These are phyloP conservation scores for Pseudocercospora pini-densiflorae DNA, from an alignment of 2,329 filamentous ascomycete genomes.

Conservation along the genomic window DNA sequence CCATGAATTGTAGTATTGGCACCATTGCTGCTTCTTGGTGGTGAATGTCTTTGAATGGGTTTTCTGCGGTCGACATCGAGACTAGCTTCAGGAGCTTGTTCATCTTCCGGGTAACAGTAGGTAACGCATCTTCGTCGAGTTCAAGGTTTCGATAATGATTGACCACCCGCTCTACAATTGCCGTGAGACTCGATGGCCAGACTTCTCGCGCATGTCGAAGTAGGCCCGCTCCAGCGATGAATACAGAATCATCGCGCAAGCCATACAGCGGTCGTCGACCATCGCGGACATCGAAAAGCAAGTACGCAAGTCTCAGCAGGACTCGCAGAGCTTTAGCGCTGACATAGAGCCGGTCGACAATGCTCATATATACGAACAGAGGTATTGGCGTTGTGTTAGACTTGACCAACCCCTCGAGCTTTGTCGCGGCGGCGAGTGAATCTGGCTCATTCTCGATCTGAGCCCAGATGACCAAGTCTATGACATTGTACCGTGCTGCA, in stretches of 20 bases:
- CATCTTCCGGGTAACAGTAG: conserved; percentile 12
- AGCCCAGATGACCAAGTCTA: conserved; percentile 35
- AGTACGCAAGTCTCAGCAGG: conserved; percentile 38
- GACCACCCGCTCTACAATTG: conserved; percentile 29
- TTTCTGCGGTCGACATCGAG: conserved; percentile 46
- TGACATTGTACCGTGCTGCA: conserved; percentile 20
- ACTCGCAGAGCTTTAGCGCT: conserved; percentile 48
- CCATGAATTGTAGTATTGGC: conserved; percentile 61
- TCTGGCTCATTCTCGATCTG: conserved; percentile 29
- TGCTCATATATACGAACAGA: conserved; percentile 52
- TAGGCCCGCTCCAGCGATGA: conserved; percentile 52
- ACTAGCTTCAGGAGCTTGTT: conserved; percentile 39
- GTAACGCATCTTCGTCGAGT: neutral
- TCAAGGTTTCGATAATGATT: conserved; percentile 16
- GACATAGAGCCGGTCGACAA: conserved; percentile 51
- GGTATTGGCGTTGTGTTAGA: conserved; percentile 41
- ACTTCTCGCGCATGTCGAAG: conserved; percentile 56
- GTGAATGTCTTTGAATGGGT: conserved; percentile 54
- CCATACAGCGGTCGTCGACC: conserved; percentile 10
- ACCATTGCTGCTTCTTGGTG: conserved; percentile 64
- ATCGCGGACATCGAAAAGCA: conserved; percentile 11
- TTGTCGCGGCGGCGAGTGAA: conserved; percentile 27
- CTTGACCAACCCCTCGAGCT: conserved; percentile 16
- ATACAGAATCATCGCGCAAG: conserved; percentile 27
- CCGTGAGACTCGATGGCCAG: conserved; percentile 51